A percentile compares a stretch with the other conserved stretches of the same genome.
phyloP scores from a whole-genome alignment of 768 basidiomycete species.

The Boletus sp. region DNA sequence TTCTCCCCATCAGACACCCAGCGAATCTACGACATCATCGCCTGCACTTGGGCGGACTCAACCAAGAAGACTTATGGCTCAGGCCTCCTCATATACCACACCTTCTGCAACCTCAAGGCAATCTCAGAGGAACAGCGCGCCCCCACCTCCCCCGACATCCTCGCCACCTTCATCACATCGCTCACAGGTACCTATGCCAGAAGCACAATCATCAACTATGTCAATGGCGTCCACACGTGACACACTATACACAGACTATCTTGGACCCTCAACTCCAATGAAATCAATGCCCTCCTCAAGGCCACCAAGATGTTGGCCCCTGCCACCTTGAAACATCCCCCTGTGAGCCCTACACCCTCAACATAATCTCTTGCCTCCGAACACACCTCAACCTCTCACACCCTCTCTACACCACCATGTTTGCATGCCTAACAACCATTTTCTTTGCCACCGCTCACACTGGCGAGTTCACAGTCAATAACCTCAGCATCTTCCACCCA shows the following conservation, averaged over 20 bases:
- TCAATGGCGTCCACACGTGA: constrained; percentile 22
- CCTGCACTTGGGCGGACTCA: not conserved
- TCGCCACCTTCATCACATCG: constrained; percentile 16
- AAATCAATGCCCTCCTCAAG: constrained; percentile 13
- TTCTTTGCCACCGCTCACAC: too few species aligned
- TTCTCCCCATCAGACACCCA: not conserved
- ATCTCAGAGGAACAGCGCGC: constrained; percentile 13
- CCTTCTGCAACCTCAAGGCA: constrained; percentile 34
- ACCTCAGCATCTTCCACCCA: too few species aligned
- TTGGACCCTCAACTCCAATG: not conserved
- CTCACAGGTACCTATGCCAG: not conserved
- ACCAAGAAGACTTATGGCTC: not conserved
- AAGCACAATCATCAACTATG: constrained; percentile 13
- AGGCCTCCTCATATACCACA: constrained; percentile 35
- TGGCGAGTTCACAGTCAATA: too few species aligned
- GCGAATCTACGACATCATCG: not conserved
- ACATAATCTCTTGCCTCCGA: too few species aligned
- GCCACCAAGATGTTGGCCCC: constrained; percentile 17
- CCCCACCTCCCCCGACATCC: constrained; percentile 10
- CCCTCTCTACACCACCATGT: too few species aligned
- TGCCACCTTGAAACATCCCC: constrained; percentile 4
- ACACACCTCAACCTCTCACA: too few species aligned
- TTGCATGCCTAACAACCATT: too few species aligned
- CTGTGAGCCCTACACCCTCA: too few species aligned
- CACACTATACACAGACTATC: constrained; percentile 25